phyloP scores from a whole-genome alignment of 192 early-diverging fungal genomes.

The Coemansia sp. region DNA sequence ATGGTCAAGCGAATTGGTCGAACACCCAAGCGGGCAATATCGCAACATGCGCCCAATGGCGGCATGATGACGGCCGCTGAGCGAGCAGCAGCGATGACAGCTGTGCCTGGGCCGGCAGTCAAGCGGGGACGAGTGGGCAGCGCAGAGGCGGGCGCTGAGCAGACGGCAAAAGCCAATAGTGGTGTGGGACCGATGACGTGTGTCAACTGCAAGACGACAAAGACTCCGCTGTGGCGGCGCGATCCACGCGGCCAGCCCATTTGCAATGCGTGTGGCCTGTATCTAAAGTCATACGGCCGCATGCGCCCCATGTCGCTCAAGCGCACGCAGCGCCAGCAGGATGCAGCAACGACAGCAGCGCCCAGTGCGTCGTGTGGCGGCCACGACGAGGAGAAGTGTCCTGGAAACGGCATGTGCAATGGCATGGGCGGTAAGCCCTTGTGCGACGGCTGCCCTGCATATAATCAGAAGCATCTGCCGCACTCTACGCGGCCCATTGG shows the following conservation, averaged over 20 bases:
- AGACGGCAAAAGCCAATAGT: background rate
- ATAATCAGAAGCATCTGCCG: conserved; percentile 61
- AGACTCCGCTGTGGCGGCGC: conserved; percentile 78
- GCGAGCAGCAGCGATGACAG: background rate
- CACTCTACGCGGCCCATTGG: conserved; percentile 29
- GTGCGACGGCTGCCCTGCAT: conserved; percentile 75
- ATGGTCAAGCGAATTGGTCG: conserved; percentile 33
- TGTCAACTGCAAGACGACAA: conserved; percentile 74
- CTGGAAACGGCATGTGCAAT: conserved; percentile 75
- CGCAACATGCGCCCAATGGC: conserved; percentile 7
- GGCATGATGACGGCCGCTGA: background rate
- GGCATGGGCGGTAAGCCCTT: conserved; percentile 70
- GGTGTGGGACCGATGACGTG: conserved; percentile 56
- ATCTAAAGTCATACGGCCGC: conserved; percentile 51
- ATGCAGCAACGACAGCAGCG: background rate
- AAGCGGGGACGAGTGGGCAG: conserved; percentile 17
- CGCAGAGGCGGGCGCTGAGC: background rate
- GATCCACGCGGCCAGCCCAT: conserved; percentile 72
- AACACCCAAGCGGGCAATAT: conserved; percentile 21
- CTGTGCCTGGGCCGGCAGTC: background rate
- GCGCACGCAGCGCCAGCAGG: conserved; percentile 23
- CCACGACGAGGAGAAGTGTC: conserved; percentile 60
- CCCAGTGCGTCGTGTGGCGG: background rate
- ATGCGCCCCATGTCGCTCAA: conserved; percentile 55
- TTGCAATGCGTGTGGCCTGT: conserved; percentile 77